A percentile compares a stretch with the other conserved stretches of the same genome.
Conservation (phyloP, 176 grass and related monocot species). For the Oryza meyeriana region DNA sequence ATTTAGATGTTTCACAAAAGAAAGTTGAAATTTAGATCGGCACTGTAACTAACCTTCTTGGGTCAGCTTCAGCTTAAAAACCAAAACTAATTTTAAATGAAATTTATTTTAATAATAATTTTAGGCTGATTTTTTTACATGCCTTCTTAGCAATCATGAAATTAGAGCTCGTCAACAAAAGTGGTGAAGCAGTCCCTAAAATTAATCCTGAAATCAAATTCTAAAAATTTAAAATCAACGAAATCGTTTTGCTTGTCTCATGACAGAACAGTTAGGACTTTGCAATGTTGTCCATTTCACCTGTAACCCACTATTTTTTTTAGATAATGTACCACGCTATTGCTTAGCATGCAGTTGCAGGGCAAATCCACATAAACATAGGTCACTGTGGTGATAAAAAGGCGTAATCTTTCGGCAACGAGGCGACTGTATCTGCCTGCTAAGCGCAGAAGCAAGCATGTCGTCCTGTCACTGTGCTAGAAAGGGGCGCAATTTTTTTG, state of each 20-base stretch:
- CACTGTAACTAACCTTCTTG: too few relatives aligned
- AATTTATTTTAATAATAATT: neutral
- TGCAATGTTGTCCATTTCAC: neutral
- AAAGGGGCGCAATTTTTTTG: neutral
- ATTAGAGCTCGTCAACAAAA: neutral
- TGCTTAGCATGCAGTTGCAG: neutral
- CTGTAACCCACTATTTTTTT: too few relatives aligned
- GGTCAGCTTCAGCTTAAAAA: too few relatives aligned
- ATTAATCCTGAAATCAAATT: neutral
- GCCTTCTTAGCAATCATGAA: neutral
- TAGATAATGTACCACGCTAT: neutral
- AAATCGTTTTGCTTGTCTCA: neutral
- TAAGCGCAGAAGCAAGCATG: neutral
- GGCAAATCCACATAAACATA: neutral
- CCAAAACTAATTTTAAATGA: too few relatives aligned
- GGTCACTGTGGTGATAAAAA: neutral
- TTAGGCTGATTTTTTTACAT: neutral
- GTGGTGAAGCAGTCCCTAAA: too few relatives aligned
- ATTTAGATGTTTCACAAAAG: too few relatives aligned
- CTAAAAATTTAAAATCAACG: too few relatives aligned
- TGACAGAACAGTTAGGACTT: neutral
- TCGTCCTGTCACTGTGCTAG: neutral
- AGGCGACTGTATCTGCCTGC: neutral
- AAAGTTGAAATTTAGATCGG: too few relatives aligned
- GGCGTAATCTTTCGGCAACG: constrained; percentile 9